Evolutionary conservation across 1,284 basidiomycete genomes (phyloP), one percentile per base, ranked within the genome.

Genomic region (Cutaneotrichosporon dermatis): DNA sequence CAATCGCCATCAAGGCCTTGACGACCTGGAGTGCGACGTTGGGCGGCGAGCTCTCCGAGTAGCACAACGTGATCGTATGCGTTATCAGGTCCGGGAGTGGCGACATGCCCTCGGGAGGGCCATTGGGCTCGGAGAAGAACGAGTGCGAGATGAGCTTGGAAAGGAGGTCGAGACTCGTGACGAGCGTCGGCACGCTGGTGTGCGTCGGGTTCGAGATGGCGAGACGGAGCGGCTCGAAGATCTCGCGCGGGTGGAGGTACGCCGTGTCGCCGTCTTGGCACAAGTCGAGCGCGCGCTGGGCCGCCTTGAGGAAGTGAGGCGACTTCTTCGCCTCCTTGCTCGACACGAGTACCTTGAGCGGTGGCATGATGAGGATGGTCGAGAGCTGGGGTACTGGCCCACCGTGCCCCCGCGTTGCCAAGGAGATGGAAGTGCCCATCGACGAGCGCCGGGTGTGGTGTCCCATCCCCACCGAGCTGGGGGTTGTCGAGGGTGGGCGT

Each of bases 111-210:
- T 66, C 78, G 76, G 62, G 83, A 61, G 67, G 84, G 4, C 84
- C 68, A 45, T 77, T 69, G n/a, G 82, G 76, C 45, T 80, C 78
- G 37, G 82, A 79, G 72, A 98, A 97, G 83, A 97, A 97, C 41
- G 90, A 92, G 76, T 97, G 92, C 7, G 92, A 92, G 64, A 97
- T 90, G 67, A 98, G 85, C 78, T 98, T 98, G 51, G 92, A 90
- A 61, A 96, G 91, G 69, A 94, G 92, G 77, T 98, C 94, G 73
- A 98, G 81, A 65, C 92, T 93, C 25, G 92, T 90, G 70, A 95
- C 89, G 86, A 93, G 89, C 39, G 96, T 83, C 68, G 92, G 92
- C 73, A 96, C 91, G 65, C 83, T 89, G 55, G 87, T 85, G 1
- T 92, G 95, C 80, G 97, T 92, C 1, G 74, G 74, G 52, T 74